Evolutionary conservation across 73 alveolate species (phyloP).

Genomic region (Tetrahymena thermophila): DNA sequence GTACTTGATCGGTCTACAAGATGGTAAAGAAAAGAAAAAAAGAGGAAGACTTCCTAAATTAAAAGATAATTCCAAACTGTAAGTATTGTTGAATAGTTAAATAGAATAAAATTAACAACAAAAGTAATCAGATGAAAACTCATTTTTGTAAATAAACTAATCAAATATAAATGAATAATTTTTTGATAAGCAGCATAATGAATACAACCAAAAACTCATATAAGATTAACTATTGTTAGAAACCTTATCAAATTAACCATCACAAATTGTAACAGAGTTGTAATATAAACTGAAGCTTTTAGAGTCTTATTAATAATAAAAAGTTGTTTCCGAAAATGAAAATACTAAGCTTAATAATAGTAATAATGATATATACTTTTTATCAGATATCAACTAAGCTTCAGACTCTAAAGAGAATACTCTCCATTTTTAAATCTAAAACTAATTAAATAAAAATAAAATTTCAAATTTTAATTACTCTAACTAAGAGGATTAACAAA

Average conservation of each 20-base stretch:
- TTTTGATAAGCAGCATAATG: too few relatives aligned
- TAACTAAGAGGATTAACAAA: background rate
- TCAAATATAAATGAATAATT: background rate
- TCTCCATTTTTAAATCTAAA: background rate
- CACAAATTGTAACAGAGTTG: background rate
- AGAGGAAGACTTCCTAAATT: background rate
- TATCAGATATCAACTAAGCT: background rate
- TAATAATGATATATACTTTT: background rate
- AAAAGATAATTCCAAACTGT: background rate
- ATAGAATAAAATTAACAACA: background rate
- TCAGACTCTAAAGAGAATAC: background rate
- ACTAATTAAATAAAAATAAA: background rate
- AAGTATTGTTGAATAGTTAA: background rate
- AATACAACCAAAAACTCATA: too few relatives aligned
- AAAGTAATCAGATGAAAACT: background rate
- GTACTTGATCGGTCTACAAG: background rate
- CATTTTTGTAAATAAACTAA: background rate
- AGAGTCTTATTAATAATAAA: background rate
- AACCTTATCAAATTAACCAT: background rate
- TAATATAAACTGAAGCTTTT: background rate
- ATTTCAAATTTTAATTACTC: background rate
- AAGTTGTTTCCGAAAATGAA: background rate
- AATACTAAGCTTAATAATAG: background rate
- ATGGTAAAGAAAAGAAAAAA: background rate
- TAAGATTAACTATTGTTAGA: background rate